Percentiles rank a stretch among this genome's conserved stretches.
Conservation (phyloP, 73 alveolate species). For the Paramecium sonneborni region DNA sequence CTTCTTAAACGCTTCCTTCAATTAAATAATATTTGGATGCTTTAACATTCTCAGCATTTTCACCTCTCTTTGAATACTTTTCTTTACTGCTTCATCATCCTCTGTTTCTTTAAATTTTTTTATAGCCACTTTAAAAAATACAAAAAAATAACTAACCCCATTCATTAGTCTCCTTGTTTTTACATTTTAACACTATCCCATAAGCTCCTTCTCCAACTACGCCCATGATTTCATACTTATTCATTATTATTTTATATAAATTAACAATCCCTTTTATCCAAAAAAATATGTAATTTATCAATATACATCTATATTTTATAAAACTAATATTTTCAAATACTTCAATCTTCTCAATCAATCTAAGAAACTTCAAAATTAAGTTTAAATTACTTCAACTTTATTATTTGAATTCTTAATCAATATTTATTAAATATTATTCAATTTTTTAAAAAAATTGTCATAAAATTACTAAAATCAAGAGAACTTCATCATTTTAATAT, state of each 20-base stretch:
- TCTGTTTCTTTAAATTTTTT: conserved; percentile 93
- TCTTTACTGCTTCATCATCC: conserved; percentile 92
- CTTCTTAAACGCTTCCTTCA: conserved; percentile 91
- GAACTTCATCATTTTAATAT: too few relatives aligned
- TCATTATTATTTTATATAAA: conserved; percentile 64
- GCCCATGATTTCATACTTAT: conserved; percentile 84
- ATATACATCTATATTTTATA: background rate
- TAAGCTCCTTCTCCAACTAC: conserved; percentile 91
- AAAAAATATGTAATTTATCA: background rate
- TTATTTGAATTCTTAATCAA: background rate
- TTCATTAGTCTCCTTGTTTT: conserved; percentile 83
- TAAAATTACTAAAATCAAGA: too few relatives aligned
- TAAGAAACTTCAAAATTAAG: background rate
- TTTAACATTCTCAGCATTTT: conserved; percentile 90
- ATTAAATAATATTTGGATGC: conserved; percentile 86
- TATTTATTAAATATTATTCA: background rate
- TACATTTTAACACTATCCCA: conserved; percentile 85
- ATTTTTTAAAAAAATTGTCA: too few relatives aligned
- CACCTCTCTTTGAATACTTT: conserved; percentile 92
- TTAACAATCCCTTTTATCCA: background rate
- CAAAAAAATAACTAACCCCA: conserved; percentile 33
- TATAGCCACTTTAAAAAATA: conserved; percentile 80
- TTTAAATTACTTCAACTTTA: background rate
- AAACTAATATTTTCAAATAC: too few relatives aligned
- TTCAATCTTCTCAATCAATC: too few relatives aligned